Evolutionary conservation across 2,329 filamentous ascomycete species (phyloP).

Genomic region (Pseudogymnoascus sp.): DNA sequence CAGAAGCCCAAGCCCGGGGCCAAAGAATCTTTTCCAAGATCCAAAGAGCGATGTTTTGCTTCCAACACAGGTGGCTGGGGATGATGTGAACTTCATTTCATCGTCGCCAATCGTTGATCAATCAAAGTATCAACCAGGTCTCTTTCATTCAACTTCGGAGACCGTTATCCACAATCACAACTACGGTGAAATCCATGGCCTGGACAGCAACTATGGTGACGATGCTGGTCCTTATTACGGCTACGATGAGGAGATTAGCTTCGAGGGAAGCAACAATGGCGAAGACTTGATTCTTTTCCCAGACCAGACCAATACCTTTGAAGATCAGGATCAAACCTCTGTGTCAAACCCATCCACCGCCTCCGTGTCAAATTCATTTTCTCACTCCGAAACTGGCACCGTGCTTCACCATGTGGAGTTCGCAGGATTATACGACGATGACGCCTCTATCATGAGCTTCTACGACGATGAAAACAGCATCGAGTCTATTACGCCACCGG

Average conservation of each 20-base stretch:
- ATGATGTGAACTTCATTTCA: neutral
- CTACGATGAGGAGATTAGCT: neutral
- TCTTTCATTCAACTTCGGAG: neutral
- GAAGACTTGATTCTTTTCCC: slow-evolving; percentile 1
- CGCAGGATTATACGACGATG: neutral
- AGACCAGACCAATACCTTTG: neutral
- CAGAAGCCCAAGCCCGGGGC: neutral
- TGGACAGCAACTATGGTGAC: neutral
- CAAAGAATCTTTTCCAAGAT: neutral
- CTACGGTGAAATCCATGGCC: neutral
- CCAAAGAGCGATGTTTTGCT: neutral
- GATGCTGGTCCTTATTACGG: neutral
- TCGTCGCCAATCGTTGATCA: neutral
- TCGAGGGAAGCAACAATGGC: neutral
- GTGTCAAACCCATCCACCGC: neutral
- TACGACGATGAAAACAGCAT: neutral
- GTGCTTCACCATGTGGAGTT: neutral
- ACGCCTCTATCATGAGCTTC: neutral
- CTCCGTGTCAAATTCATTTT: neutral
- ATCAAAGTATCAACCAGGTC: neutral
- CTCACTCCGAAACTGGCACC: neutral
- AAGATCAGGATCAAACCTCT: neutral
- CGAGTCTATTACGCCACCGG: neutral
- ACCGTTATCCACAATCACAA: neutral
- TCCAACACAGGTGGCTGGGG: neutral